Evolutionary conservation across 2,329 filamentous ascomycete genomes (phyloP).

Genomic region (Periconia macrospinosa): DNA sequence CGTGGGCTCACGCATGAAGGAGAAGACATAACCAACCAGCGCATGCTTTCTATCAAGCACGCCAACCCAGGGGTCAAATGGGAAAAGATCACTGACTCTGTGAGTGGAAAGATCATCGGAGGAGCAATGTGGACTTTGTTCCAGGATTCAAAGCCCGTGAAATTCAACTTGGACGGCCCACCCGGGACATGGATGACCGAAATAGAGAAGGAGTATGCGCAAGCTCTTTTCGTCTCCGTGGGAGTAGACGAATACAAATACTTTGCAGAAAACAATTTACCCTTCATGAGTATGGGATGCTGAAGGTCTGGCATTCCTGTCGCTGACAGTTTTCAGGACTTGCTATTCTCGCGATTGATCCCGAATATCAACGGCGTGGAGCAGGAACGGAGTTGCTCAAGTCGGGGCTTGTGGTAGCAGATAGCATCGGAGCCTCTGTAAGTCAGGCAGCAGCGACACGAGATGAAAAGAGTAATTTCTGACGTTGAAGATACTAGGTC

Average conservation of each 20-base stretch:
- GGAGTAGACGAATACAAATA: conserved; percentile 2
- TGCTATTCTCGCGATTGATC: conserved; percentile 8
- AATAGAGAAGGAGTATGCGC: conserved; percentile 12
- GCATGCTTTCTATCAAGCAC: conserved; percentile 5
- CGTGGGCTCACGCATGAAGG: conserved; percentile 6
- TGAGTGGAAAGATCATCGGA: conserved; percentile 10
- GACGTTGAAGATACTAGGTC: not conserved
- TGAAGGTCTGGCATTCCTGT: not conserved
- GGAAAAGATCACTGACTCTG: conserved; percentile 9
- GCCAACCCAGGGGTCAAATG: conserved; percentile 4
- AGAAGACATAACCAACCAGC: conserved; percentile 1
- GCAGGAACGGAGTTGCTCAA: conserved; percentile 8
- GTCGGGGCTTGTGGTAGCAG: conserved; percentile 6
- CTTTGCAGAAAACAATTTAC: conserved; percentile 7
- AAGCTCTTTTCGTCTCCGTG: conserved; percentile 6
- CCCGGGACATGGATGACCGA: conserved; percentile 13
- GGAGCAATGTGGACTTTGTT: conserved; percentile 10
- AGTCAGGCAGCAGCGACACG: no score
- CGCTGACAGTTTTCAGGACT: conserved; percentile 5
- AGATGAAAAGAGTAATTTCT: not conserved
- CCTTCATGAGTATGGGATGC: conserved; percentile 8
- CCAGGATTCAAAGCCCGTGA: conserved; percentile 5
- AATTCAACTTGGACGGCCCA: conserved; percentile 8
- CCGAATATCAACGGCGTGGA: conserved; percentile 6
- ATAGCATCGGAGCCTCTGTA: conserved; percentile 7